A percentile compares a stretch with the other conserved stretches of the same genome.
These are phyloP conservation scores for Diutina sp. DNA, from an alignment of 1,139 yeast genomes.

Conservation along the genomic window DNA sequence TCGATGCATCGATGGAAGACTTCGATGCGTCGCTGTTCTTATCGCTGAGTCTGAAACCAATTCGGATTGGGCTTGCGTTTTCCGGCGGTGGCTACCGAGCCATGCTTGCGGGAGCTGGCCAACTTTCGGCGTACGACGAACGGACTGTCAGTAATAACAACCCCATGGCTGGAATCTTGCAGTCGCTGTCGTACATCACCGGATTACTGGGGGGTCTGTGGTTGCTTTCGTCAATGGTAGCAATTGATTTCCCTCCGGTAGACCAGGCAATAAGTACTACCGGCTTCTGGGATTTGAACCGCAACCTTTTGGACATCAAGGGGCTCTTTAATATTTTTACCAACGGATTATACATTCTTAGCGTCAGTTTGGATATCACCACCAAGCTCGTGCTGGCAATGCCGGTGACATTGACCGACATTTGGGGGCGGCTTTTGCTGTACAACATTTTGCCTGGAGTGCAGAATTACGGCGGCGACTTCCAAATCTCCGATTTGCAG, in stretches of 20 bases:
- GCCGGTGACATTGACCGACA: slow-evolving; percentile 41
- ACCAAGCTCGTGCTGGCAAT: not conserved
- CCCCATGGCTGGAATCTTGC: slow-evolving; percentile 72
- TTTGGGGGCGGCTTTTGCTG: slow-evolving; percentile 54
- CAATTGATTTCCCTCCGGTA: slow-evolving; percentile 39
- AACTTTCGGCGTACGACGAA: slow-evolving; percentile 22
- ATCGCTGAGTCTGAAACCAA: slow-evolving; percentile 13
- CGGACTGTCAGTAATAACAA: slow-evolving; percentile 12
- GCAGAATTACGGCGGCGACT: slow-evolving; percentile 11
- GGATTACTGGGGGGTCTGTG: slow-evolving; percentile 86
- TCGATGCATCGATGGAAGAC: slow-evolving; percentile 20
- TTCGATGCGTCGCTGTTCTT: slow-evolving; percentile 22
- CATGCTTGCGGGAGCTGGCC: slow-evolving; percentile 32
- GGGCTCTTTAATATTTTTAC: not conserved
- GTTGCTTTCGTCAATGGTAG: slow-evolving; percentile 67
- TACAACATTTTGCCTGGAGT: slow-evolving; percentile 55
- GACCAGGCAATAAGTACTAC: not conserved
- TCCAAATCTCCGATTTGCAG: not conserved
- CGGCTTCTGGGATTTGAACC: slow-evolving; percentile 1
- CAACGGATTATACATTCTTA: not conserved
- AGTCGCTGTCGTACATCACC: slow-evolving; percentile 58
- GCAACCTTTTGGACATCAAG: not conserved
- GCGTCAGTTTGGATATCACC: not conserved
- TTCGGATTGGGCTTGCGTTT: slow-evolving; percentile 28
- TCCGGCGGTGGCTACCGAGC: slow-evolving; percentile 38